Base-by-base conservation (phyloP, 148 eudicot species). In the Pouteria glomerata region DNA sequence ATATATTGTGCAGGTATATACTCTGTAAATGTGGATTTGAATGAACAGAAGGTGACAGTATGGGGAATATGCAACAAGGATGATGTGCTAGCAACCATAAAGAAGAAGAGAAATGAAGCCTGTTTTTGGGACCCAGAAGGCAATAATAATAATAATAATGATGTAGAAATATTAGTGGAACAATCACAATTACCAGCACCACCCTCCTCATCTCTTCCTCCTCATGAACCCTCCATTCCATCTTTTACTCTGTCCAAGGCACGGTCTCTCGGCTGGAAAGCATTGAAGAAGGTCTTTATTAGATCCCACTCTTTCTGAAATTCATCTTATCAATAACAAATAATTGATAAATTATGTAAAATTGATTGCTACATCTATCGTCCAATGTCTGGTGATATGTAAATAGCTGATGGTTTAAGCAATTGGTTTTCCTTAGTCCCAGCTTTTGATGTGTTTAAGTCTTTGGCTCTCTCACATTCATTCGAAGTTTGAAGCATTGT, bases 51-150 rank as follows among this genome's bases (percentile, higher is more conserved):
- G 79, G 97, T 95, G 83, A 89, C 86, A 3, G 96, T 89, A 47
- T 91, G 97, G 97, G 98, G 98, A 68, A 95, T 95, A 35, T 95
- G 98, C 84, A 88, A 95, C 93, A 95, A 89, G 63, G 37, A 74
- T 64, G 98, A 88, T 48, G 96, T 95, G 62, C 83, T 91, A 42
- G 47, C 78, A 1, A 85, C 77, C 53, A 83, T 86, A 30, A 85
- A 74, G 83, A 85, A 71, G 63, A 95, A 95, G 85, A 86, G 98
- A 61, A 95, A 89, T 79, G 95, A 71, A 12, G 87, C 95, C 30
- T 77, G 72, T 68, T 91, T 89, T 80, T 89, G 92, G 95, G 61
- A 84, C 24, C 53, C 70, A 66, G 70, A 66, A 66, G 57, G 27
- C 16, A 57, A 57, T 56, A 12, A 18, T 51, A 16, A 0, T 42